These are phyloP conservation scores for Boletus rubescentipes DNA, from an alignment of 768 basidiomycete genomes.

Conservation along the genomic window DNA sequence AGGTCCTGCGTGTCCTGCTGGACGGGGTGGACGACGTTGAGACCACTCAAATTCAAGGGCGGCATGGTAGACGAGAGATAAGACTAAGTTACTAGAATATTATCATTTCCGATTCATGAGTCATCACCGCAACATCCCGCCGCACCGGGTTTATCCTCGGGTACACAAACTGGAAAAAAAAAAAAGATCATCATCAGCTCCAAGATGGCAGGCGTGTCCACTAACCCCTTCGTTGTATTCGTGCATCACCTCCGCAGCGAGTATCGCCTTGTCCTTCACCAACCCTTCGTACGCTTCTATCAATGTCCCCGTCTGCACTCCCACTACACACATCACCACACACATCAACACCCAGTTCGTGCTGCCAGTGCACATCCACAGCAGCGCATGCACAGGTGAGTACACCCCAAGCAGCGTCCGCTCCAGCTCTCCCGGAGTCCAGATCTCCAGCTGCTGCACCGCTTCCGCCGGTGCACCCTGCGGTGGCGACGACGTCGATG, in stretches of 20 bases:
- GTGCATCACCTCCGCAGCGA: constrained; percentile 77
- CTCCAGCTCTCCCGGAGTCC: constrained; percentile 75
- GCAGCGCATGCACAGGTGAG: constrained; percentile 70
- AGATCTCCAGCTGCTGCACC: constrained; percentile 78
- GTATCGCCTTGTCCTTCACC: constrained; percentile 71
- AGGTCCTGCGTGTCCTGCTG: constrained; percentile 51
- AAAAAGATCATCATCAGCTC: background rate
- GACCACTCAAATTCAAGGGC: constrained; percentile 68
- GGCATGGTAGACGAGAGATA: constrained; percentile 42
- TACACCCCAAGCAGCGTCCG: constrained; percentile 69
- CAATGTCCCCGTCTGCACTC: constrained; percentile 54
- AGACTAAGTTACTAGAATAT: constrained; percentile 11
- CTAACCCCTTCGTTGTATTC: constrained; percentile 81
- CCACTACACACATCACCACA: constrained; percentile 64
- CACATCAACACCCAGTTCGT: constrained; percentile 77
- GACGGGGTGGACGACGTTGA: constrained; percentile 73
- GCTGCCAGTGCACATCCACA: constrained; percentile 70
- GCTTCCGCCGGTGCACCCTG: constrained; percentile 42
- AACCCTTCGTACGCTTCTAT: constrained; percentile 52
- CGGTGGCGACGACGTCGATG: constrained; percentile 33
- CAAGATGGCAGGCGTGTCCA: constrained; percentile 7
- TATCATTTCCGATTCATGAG: constrained; percentile 74
- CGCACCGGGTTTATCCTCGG: constrained; percentile 78
- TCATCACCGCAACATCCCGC: constrained; percentile 81
- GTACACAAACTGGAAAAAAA: constrained; percentile 66